Evolutionary conservation across 83 land plant genomes (phyloP), one percentile per base, ranked within the genome.

Genomic region (Picea abies): DNA sequence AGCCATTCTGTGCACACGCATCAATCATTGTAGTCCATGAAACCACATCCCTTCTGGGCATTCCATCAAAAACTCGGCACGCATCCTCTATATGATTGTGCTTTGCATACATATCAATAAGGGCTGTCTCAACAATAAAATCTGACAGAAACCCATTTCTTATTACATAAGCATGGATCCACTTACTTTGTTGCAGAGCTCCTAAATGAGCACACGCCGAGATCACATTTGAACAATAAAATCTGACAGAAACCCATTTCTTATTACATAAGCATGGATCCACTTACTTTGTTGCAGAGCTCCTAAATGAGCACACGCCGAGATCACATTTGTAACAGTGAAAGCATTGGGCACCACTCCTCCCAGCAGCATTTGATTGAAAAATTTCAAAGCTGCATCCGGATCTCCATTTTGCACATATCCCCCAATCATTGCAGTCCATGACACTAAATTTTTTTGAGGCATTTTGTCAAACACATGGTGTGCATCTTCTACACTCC

Each of bases 81-180:
- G 79, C 84, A 47, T 79, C 63, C 3, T 47, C 8, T 37, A 84
- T 37, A 3, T 62, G 65, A 4, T 87, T 87, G 66, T 91, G 89
- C 61, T 83, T 91, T 60, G 90, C 85, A 83, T 91, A 91, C 67
- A 88, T 90, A n/a, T 88, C 83, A 15, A 86, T 58, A 39, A 91
- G 84, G 62, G 91, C 85, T 72, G 87, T 82, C 12, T 79, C 65
- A 58, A 91, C 87, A 84, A 89, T 64, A 69, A 77, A 84, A 60
- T 89, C 83, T 19, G 52, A 25, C n/a, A 84, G 41, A 62, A 86
- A 83, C 5, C 77, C 82, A 63, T 83, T 85, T 73, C 87, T 86
- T 5, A 89, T 26, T 47, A 83, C 85, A 79, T 79, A 88, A n/a
- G 83, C 82, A 83, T 91, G 92, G 22, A 89, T 76, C 75, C 80